These are phyloP conservation scores for Myxozyma melibiosi DNA, from an alignment of 805 yeast species.

Conservation along the genomic window DNA sequence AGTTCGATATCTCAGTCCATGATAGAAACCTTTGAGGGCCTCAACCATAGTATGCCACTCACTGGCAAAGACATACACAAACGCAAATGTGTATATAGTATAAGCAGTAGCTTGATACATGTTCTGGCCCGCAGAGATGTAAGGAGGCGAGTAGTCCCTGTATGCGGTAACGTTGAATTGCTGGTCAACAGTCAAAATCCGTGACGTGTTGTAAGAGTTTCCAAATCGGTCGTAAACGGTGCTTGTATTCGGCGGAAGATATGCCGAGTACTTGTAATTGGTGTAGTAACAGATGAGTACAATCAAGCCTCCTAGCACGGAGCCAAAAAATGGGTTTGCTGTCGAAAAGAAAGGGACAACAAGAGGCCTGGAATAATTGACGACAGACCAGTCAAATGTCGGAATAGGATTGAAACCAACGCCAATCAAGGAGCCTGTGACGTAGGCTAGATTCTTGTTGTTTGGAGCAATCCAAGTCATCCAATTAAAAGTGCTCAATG, in stretches of 20 bases:
- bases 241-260: conserved; percentile 54
- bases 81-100: conserved; percentile 58
- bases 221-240: conserved; percentile 49
- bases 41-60: conserved; percentile 16
- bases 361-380: conserved; percentile 39
- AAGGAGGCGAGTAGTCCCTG: conserved; percentile 62
- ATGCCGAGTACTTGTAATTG: conserved; percentile 53
- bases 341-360: conserved; percentile 49
- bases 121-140: conserved; percentile 62
- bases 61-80: conserved; percentile 44
- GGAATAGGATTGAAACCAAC: conserved; percentile 48
- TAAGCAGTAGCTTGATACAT: conserved; percentile 60
- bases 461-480: conserved; percentile 43
- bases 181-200: conserved; percentile 46
- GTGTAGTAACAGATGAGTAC: conserved; percentile 46
- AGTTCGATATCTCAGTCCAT: conserved; percentile 42
- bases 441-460: conserved; percentile 54
- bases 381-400: conserved; percentile 50
- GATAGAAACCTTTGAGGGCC: not conserved
- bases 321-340: conserved; percentile 43
- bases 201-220: conserved; percentile 47
- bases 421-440: conserved; percentile 59
- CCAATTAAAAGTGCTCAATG: conserved; percentile 65
- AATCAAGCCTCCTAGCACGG: conserved; percentile 41
- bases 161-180: conserved; percentile 52